Conservation (phyloP, 2,329 filamentous ascomycete genomes). For the Venturia carpophila region DNA sequence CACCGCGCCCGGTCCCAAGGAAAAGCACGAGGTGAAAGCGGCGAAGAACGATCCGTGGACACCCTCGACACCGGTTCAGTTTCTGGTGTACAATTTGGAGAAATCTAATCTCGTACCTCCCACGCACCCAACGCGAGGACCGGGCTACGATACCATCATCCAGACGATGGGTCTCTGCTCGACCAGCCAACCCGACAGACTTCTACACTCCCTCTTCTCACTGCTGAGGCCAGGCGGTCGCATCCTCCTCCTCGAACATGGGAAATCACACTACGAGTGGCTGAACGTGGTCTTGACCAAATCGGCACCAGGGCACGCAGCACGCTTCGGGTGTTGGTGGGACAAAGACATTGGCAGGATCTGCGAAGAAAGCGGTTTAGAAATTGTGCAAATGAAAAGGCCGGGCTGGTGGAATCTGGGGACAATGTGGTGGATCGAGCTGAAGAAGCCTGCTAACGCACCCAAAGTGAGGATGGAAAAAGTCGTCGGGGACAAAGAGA, state of each 20-base stretch:
- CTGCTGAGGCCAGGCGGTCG: constrained; percentile 36
- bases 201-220: constrained; percentile 39
- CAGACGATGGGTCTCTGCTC: constrained; percentile 47
- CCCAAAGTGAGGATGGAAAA: background rate
- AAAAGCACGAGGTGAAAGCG: constrained; percentile 28
- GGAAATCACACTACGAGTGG: constrained; percentile 41
- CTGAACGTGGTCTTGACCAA: constrained; percentile 41
- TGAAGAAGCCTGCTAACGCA: constrained; percentile 27
- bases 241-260: constrained; percentile 44
- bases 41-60: constrained; percentile 2
- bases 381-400: constrained; percentile 39
- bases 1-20: constrained; percentile 24
- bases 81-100: constrained; percentile 20
- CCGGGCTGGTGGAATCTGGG: constrained; percentile 35
- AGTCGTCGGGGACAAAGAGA: background rate
- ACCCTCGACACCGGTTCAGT: constrained; percentile 1
- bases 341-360: constrained; percentile 45
- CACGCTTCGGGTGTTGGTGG: constrained; percentile 45
- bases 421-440: constrained; percentile 43
- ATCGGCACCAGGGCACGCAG: constrained; percentile 40
- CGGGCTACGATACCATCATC: constrained; percentile 40
- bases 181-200: constrained; percentile 36
- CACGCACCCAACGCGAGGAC: constrained; percentile 17
- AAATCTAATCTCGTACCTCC: constrained; percentile 30
- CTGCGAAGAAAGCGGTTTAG: constrained; percentile 40